phyloP scores from a whole-genome alignment of 73 alveolate genomes.

The Tetrahymena thermophila region DNA sequence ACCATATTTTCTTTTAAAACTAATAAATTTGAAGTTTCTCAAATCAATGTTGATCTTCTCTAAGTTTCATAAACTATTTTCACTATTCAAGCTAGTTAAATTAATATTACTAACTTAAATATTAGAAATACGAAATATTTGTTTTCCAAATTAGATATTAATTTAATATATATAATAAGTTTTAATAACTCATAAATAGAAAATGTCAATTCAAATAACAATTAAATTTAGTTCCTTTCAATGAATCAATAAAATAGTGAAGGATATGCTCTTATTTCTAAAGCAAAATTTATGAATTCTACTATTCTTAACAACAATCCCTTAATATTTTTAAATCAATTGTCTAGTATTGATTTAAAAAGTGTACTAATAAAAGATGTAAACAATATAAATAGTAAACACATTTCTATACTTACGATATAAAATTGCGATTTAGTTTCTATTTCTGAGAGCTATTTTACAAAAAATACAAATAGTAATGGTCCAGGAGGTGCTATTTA shows the following conservation, averaged over 20 bases:
- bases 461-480: too few species aligned
- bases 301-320: not conserved
- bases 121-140: too few species aligned
- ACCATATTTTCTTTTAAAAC: not conserved
- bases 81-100: not conserved
- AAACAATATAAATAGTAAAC: too few species aligned
- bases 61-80: not conserved
- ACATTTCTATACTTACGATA: not conserved
- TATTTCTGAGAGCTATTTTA: not conserved
- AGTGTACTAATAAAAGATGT: not conserved
- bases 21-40: not conserved
- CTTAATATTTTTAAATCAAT: too few species aligned
- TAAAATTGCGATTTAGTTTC: not conserved
- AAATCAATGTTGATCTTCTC: not conserved
- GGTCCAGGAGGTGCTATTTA: not conserved
- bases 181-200: too few species aligned
- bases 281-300: not conserved
- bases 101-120: too few species aligned
- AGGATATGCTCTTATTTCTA: not conserved
- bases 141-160: not conserved
- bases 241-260: not conserved
- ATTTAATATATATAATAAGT: too few species aligned
- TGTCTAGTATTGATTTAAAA: too few species aligned
- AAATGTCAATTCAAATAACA: not conserved
- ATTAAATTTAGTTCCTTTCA: not conserved